Base-by-base conservation (phyloP, 177 flowering plant species). In the Vitis hybrid region DNA sequence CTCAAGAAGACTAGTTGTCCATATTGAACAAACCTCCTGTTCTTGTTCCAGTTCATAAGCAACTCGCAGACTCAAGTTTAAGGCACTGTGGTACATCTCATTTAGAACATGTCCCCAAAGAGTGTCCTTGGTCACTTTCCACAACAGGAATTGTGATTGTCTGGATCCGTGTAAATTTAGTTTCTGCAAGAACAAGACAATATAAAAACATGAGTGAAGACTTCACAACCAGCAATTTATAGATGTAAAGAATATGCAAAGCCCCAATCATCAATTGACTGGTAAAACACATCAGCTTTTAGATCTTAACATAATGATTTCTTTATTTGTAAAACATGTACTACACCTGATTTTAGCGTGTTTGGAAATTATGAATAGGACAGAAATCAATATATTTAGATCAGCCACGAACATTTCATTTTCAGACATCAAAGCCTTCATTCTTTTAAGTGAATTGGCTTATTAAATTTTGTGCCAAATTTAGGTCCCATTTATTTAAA, bases 71-170 rank as follows among this genome's bases (percentile, higher is more conserved):
- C 76, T 78, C 82, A 95, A 73, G 78, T 93, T 95, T 67, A 91
- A 73, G 34, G 91, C 87, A 67, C 92, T 91, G 85, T 95, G 99
- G 75, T 82, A 89, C 98, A 93, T 87, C 67, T 88, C 92, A 80
- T 91, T 91, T 23, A 93, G 68, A 59, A 90, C 73, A 64, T 78
- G 83, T 65, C 75, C 69, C 87, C 86, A 69, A 23, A 90, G 78
- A 19, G 64, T 11, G 26, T 32, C 60, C 69, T 79, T 80, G n/a
- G 87, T 85, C 19, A 91, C 86, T 83, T 79, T 88, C 99, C 99
- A 95, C 74, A 91, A 67, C 52, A 81, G 58, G 68, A 79, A 70
- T 2, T 71, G 68, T 52, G 75, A 4, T 30, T 76, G 81, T 66
- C 69, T 80, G 6, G 77, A 18, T 74, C 64, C 87, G 2, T 64